Base-by-base conservation (phyloP, 176 grass and related monocot species). In the Cymbopogon citratus region DNA sequence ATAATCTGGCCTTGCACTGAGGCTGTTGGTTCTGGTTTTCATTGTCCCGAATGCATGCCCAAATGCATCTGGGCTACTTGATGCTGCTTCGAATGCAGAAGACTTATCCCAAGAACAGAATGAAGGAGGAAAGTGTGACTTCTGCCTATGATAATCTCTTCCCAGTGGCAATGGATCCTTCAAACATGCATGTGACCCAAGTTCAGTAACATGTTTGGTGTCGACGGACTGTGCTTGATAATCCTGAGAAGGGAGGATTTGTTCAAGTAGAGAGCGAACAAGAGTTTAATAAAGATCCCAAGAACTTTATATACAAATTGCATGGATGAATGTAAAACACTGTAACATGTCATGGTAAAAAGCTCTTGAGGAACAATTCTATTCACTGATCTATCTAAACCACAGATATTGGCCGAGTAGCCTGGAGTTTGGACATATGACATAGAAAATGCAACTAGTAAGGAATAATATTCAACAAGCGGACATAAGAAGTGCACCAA, bases 61-160 rank as follows among this genome's bases (percentile, higher is more conserved):
- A 44, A 68, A 45, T 35, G 56, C 12, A 60, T 81, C 82, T 77
- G 21, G 43, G 63, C 66, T 76, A 80, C 38, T 62, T 81, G 82
- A 15, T 18, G 15, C 46, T 66, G 78, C 36, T 85, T 85, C 83
- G 70, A 77, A 14, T 29, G 14, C 45, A 74, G 60, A 78, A 78
- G 63, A 70, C 61, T 29, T 67, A 16, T 66, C 63, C 54, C 63
- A 81, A 66, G 52, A 85, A 81, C 35, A 77, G 72, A 34, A 56
- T 18, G 82, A 85, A 81, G 16, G 13, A 85, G 83, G 23, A 63
- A 63, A 75, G 63, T 56, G 56, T 44, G 63, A 57, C 63, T 52
- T 73, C 56, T 70, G 72, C 65, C 65, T 81, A 57, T 56, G 21
- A 81, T 85, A 64, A 63, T 80, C 71, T 65, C 87, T 85, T 56